These are phyloP conservation scores for Magnolia sinica DNA, from an alignment of 164 flowering plant species.

Conservation along the genomic window DNA sequence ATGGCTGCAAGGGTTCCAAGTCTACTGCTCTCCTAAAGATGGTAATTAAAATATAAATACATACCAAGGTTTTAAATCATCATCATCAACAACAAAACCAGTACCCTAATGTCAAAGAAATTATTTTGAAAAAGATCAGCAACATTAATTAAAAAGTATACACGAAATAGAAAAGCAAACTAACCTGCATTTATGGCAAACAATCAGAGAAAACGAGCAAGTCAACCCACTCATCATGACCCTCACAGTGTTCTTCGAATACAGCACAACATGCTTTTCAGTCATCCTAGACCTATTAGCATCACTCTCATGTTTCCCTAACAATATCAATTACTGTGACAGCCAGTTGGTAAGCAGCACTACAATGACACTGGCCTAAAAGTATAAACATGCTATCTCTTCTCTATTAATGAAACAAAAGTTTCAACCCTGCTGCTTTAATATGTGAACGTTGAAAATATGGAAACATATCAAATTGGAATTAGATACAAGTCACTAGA, in stretches of 20 bases:
- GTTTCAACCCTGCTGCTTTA: neutral
- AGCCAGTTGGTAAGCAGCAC: too few relatives aligned
- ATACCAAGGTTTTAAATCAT: neutral
- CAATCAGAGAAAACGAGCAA: neutral
- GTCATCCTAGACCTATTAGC: too few relatives aligned
- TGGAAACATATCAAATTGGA: too few relatives aligned
- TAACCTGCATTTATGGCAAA: neutral
- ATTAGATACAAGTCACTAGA: too few relatives aligned
- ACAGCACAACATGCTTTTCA: too few relatives aligned
- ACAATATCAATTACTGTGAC: too few relatives aligned
- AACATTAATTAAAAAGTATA: neutral
- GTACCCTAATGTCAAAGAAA: neutral
- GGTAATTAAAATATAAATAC: neutral
- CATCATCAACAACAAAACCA: neutral
- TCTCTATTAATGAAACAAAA: neutral
- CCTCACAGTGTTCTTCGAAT: too few relatives aligned
- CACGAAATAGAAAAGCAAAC: neutral
- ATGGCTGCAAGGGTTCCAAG: constrained; percentile 85
- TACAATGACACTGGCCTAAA: neutral
- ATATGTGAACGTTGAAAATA: neutral
- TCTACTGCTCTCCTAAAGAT: constrained; percentile 61
- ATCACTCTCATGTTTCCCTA: too few relatives aligned
- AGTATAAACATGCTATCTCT: neutral
- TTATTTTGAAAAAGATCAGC: neutral
- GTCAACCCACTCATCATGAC: neutral